Evolutionary conservation across 1,284 basidiomycete genomes (phyloP), one percentile per base, ranked within the genome.

Genomic region (Leucoagaricus sp.): DNA sequence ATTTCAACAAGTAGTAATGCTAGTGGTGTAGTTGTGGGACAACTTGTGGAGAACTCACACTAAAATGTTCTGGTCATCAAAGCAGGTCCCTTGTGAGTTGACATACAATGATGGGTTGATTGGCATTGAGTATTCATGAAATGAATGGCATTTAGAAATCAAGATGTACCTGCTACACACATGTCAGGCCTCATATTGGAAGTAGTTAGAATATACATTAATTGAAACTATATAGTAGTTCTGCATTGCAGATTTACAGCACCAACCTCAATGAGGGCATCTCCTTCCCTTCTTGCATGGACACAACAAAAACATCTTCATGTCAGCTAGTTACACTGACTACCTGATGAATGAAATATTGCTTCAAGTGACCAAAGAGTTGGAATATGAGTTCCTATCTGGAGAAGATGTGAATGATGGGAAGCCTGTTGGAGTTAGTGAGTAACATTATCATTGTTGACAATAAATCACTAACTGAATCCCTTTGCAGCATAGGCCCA

Each of bases 361-460:
- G 9, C 28, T 48, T 10, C 46, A 51, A 12, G 55, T 54, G 2
- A 33, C 54, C 15, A 46, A 47, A 12, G 49, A 56, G 15, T 36
- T 55, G 19, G 31, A 36, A 3, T 31, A 31, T 5, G 67, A 72
- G 42, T 73, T 70, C 49, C 52, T 60, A 7, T 69, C 63, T 41
- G 63, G 64, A 38, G 12, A 66, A 31, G 72, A 74, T 57, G 59
- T 61, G 42, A 72, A 71, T 46, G 63, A 63, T 4, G 72, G 72
- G 0, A 60, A 58, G 21, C 65, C 67, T 8, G 60, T 72, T n/a
- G 72, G 72, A 19, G 51, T 72, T 9, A 63, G 69, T 64, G 28
- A 33, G 46, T 38, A n/a, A 6, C 36, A n/a, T 15, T 7, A 38
- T n/a, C n/a, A n/a, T n/a, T n/a, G 36, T 38, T 7, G 13, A 7